These are phyloP conservation scores for Suhomyces kunorum DNA, from an alignment of 1,139 yeast genomes.

Conservation along the genomic window DNA sequence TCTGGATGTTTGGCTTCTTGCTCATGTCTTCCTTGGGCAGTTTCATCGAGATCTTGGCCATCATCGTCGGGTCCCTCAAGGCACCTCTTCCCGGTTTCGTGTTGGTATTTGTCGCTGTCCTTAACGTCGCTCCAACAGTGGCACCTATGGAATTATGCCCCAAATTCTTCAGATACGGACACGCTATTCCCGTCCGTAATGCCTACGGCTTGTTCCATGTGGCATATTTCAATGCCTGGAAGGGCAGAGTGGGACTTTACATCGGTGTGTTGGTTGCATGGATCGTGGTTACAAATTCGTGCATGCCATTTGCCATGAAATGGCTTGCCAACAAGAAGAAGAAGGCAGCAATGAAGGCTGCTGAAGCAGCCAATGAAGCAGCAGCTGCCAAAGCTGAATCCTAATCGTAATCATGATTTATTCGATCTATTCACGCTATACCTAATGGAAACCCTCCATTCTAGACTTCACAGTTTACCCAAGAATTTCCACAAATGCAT, in stretches of 20 bases:
- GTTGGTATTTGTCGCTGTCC: conserved; percentile 44
- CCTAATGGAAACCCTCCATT: not conserved
- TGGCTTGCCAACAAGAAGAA: conserved; percentile 20
- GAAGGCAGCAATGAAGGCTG: conserved; percentile 18
- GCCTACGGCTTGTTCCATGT: conserved; percentile 50
- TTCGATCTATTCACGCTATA: no score
- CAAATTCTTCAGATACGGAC: conserved; percentile 48
- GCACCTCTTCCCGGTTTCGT: conserved; percentile 50
- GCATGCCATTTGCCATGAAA: conserved; percentile 44
- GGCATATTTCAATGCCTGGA: conserved; percentile 45
- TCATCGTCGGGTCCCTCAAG: conserved; percentile 38
- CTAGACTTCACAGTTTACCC: conserved; percentile 44
- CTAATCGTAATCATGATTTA: no score
- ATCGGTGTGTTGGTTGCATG: conserved; percentile 51
- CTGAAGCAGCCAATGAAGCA: conserved; percentile 10
- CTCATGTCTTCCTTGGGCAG: conserved; percentile 55
- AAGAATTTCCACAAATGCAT: conserved; percentile 80
- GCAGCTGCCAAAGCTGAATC: no score
- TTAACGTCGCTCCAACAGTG: conserved; percentile 50
- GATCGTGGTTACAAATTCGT: conserved; percentile 41
- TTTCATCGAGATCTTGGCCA: conserved; percentile 45
- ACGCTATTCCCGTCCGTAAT: conserved; percentile 54
- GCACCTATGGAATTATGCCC: conserved; percentile 51
- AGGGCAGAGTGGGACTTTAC: conserved; percentile 47
- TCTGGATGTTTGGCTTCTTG: conserved; percentile 48